Percentiles rank a stretch among this genome's conserved stretches.
Evolutionary conservation across 805 yeast genomes (phyloP).

Genomic region (Starmerella floricola): DNA sequence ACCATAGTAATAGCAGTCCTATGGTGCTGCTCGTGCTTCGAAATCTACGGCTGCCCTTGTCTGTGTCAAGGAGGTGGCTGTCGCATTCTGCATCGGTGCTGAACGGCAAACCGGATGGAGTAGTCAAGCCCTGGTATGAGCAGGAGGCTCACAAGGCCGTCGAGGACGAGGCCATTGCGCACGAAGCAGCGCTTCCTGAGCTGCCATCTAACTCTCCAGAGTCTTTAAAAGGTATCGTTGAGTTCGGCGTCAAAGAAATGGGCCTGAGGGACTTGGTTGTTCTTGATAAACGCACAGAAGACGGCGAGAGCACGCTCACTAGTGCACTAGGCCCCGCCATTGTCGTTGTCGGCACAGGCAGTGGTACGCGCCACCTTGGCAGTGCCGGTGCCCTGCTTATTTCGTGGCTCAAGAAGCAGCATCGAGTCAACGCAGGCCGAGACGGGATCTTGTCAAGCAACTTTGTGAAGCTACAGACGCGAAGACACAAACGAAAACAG

Average conservation of each 20-base stretch:
- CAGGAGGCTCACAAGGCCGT: constrained; percentile 25
- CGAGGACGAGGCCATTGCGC: constrained; percentile 18
- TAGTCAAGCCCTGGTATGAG: constrained; percentile 49
- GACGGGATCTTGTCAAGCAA: constrained; percentile 65
- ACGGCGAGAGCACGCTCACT: constrained; percentile 15
- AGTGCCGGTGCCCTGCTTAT: constrained; percentile 54
- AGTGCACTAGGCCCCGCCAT: constrained; percentile 34
- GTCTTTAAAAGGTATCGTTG: constrained; percentile 36
- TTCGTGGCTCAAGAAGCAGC: constrained; percentile 44
- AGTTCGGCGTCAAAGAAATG: constrained; percentile 42
- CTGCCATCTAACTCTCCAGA: constrained; percentile 51
- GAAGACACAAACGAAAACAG: constrained; percentile 40
- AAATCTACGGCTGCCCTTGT: background rate
- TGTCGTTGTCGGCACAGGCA: constrained; percentile 62
- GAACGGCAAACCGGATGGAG: background rate
- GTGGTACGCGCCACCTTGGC: constrained; percentile 60
- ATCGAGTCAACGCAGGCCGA: constrained; percentile 37
- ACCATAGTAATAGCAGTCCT: no score
- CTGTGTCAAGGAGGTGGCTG: background rate
- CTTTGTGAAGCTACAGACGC: constrained; percentile 39
- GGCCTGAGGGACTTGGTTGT: constrained; percentile 54
- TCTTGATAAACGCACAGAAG: constrained; percentile 49
- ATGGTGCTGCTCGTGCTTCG: no score
- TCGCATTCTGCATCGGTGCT: background rate
- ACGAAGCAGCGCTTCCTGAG: constrained; percentile 34